Evolutionary conservation across 139 green algal species (phyloP).

Genomic region (Astrephomene gubernaculifera): DNA sequence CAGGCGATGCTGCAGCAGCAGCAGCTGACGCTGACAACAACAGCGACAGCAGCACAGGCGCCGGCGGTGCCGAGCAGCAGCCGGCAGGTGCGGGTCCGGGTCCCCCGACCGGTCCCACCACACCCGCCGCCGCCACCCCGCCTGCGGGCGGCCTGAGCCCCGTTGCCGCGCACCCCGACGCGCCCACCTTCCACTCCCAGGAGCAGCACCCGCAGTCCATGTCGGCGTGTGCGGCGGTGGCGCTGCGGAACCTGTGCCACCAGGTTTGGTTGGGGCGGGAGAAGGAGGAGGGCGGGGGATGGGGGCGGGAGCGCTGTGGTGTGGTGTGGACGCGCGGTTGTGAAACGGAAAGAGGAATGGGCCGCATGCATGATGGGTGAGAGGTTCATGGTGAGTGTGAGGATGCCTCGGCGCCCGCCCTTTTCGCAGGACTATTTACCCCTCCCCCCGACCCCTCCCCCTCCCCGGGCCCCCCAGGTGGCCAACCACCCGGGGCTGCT

Average conservation of each 20-base stretch:
- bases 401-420: too few species aligned
- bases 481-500: conserved; percentile 39
- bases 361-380: too few species aligned
- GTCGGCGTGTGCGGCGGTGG: conserved; percentile 44
- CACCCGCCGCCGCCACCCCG: not conserved
- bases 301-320: too few species aligned
- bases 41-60: not conserved
- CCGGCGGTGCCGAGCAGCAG: not conserved
- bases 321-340: too few species aligned
- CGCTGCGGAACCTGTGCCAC: conserved; percentile 47
- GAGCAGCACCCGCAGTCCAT: conserved; percentile 37
- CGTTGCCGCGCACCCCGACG: conserved; percentile 15
- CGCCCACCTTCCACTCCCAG: not conserved
- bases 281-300: too few species aligned
- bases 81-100: not conserved
- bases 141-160: too few species aligned
- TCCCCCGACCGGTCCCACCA: not conserved
- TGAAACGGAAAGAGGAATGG: too few species aligned
- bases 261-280: too few species aligned
- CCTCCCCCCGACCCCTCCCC: not conserved
- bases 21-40: not conserved
- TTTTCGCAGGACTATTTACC: too few species aligned
- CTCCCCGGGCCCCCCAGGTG: conserved; percentile 3
- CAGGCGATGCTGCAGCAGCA: too few species aligned
- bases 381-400: too few species aligned